These are phyloP conservation scores for Cystobasidiaceae sp. DNA, from an alignment of 1,284 basidiomycete genomes.

Conservation along the genomic window DNA sequence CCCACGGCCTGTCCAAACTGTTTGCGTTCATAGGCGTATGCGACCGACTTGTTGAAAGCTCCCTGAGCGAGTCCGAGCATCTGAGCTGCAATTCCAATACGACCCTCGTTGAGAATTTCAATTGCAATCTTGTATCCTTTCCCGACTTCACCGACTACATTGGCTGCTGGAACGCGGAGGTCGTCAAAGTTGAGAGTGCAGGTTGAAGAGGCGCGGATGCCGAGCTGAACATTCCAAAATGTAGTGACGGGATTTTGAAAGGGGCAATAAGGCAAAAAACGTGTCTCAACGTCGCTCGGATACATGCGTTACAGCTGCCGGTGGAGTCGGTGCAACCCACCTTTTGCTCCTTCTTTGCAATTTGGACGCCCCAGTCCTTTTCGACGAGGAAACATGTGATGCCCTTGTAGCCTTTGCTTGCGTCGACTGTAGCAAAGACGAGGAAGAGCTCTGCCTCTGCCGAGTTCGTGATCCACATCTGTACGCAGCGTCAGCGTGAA, in stretches of 20 bases:
- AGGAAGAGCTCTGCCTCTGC: conserved; percentile 83
- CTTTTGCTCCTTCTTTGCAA: conserved; percentile 99
- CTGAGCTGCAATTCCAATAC: conserved; percentile 57
- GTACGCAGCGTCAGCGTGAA: background rate
- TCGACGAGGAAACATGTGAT: conserved; percentile 97
- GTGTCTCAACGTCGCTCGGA: too few species aligned
- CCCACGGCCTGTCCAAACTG: conserved; percentile 93
- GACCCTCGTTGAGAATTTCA: conserved; percentile 90
- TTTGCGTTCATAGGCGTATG: conserved; percentile 85
- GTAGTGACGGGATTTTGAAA: too few species aligned
- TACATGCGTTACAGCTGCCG: too few species aligned
- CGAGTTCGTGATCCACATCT: conserved; percentile 95
- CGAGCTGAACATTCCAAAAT: too few species aligned
- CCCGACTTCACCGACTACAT: conserved; percentile 83
- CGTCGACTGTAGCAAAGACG: conserved; percentile 91
- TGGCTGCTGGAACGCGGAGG: conserved; percentile 82
- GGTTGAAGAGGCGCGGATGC: conserved; percentile 93
- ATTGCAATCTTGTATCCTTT: conserved; percentile 59
- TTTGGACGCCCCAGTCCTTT: conserved; percentile 93
- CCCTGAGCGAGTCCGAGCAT: conserved; percentile 88
- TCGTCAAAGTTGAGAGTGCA: conserved; percentile 96
- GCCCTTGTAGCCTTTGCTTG: conserved; percentile 94
- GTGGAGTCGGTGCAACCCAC: conserved; percentile 46
- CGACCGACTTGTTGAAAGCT: conserved; percentile 86
- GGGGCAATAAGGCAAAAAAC: too few species aligned